phyloP scores from a whole-genome alignment of 176 grass and related monocot species.

The sorghum (Sorghum bicolor) region Sorghum_bicolor_NCBIv3 NC_012873.2:59564501-59565000 shows the following conservation, averaged over 20 bases:
- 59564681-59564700: slow-evolving; percentile 95
- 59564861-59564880: neutral
- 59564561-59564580: slow-evolving; percentile 5
- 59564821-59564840: neutral
- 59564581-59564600: slow-evolving; percentile 5
- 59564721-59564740: slow-evolving; percentile 87
- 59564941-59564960: slow-evolving; percentile 58
- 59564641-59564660: slow-evolving; percentile 27
- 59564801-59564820: slow-evolving; percentile 1
- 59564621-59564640: slow-evolving; percentile 5
- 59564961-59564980: slow-evolving; percentile 87
- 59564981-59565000: slow-evolving; percentile 92
- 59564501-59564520: neutral
- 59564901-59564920: slow-evolving; percentile 8
- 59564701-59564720: slow-evolving; percentile 99
- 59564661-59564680: slow-evolving; percentile 32
- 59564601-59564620: slow-evolving; percentile 18
- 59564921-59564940: slow-evolving; percentile 11
- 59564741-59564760: slow-evolving; percentile 94
- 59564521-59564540: neutral
- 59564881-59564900: neutral
- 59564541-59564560: neutral
- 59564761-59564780: slow-evolving; percentile 70
- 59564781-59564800: slow-evolving; percentile 10
- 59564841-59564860: slow-evolving; percentile 17